phyloP scores from a whole-genome alignment of 495 filamentous ascomycete genomes.

The Filosporella fistucella region DNA sequence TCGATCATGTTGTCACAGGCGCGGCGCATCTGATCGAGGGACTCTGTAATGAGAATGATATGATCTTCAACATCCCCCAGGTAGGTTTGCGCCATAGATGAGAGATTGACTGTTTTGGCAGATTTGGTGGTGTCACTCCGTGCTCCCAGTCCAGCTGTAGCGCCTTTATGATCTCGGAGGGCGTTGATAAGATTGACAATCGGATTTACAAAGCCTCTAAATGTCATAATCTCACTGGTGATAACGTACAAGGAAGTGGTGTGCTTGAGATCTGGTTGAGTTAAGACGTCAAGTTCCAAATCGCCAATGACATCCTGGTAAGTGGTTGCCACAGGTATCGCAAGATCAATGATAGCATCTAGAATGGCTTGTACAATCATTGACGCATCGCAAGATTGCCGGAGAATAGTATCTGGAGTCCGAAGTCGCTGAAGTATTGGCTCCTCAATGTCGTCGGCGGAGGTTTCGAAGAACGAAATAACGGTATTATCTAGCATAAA shows the following conservation, averaged over 20 bases:
- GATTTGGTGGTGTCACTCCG: constrained; percentile 6
- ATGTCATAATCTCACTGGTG: constrained; percentile 75
- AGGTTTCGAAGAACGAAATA: constrained; percentile 82
- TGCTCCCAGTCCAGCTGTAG: not conserved
- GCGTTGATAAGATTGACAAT: constrained; percentile 78
- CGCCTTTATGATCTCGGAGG: constrained; percentile 67
- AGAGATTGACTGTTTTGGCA: constrained; percentile 41
- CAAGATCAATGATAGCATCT: constrained; percentile 63
- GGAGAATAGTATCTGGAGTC: constrained; percentile 73
- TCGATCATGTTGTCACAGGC: constrained; percentile 85
- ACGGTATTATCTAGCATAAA: constrained; percentile 48
- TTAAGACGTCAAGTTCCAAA: constrained; percentile 84
- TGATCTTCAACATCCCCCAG: constrained; percentile 78
- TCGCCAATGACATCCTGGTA: constrained; percentile 79
- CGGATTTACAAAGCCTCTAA: constrained; percentile 76
- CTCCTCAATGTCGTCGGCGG: constrained; percentile 75
- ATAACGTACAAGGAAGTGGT: constrained; percentile 79
- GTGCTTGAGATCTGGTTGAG: constrained; percentile 71
- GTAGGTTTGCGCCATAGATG: constrained; percentile 53
- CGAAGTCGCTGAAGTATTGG: constrained; percentile 73
- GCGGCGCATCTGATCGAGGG: constrained; percentile 77
- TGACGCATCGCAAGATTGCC: constrained; percentile 80
- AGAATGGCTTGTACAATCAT: constrained; percentile 85
- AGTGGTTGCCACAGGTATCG: constrained; percentile 57
- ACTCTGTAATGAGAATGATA: constrained; percentile 74